Conservation (phyloP, 371 early-diverging fungal species). For the Apophysomyces ossiformis region DNA sequence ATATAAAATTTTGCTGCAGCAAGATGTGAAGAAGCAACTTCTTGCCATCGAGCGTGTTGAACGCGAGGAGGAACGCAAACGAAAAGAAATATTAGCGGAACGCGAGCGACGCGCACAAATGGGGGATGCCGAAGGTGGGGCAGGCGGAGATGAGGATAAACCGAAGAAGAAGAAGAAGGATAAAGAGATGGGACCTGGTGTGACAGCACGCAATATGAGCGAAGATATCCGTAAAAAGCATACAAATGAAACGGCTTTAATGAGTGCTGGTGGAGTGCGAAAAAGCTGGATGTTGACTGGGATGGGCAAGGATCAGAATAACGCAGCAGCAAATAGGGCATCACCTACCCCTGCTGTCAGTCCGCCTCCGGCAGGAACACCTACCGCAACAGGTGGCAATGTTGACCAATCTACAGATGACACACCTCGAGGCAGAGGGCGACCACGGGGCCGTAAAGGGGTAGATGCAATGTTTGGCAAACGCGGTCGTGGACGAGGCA, state of each 20-base stretch:
- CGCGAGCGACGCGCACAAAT: slow-evolving; percentile 52
- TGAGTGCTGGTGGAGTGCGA: slow-evolving; percentile 73
- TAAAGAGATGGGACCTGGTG: slow-evolving; percentile 56
- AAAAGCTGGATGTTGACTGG: slow-evolving; percentile 81
- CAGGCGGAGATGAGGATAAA: slow-evolving; percentile 42
- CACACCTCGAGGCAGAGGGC: slow-evolving; percentile 48
- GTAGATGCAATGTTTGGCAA: slow-evolving; percentile 13
- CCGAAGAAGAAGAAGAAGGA: slow-evolving; percentile 63
- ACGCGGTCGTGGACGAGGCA: slow-evolving; percentile 20
- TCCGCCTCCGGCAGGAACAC: slow-evolving; percentile 10
- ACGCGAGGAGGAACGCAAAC: slow-evolving; percentile 67
- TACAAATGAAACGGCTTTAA: slow-evolving; percentile 75
- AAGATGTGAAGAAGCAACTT: slow-evolving; percentile 75
- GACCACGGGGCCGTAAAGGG: slow-evolving; percentile 32
- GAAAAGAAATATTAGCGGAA: slow-evolving; percentile 55
- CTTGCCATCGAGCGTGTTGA: slow-evolving; percentile 76
- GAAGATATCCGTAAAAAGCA: slow-evolving; percentile 72
- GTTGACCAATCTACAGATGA: slow-evolving; percentile 21
- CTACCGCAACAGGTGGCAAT: not conserved
- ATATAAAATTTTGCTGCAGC: slow-evolving; percentile 67
- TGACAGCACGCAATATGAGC: slow-evolving; percentile 67
- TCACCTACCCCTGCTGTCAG: slow-evolving; percentile 17
- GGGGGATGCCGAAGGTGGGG: slow-evolving; percentile 49
- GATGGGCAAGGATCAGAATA: slow-evolving; percentile 29
- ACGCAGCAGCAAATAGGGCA: slow-evolving; percentile 3